These are phyloP conservation scores for Wickerhamia fluorescens DNA, from an alignment of 805 yeast species.

Conservation along the genomic window DNA sequence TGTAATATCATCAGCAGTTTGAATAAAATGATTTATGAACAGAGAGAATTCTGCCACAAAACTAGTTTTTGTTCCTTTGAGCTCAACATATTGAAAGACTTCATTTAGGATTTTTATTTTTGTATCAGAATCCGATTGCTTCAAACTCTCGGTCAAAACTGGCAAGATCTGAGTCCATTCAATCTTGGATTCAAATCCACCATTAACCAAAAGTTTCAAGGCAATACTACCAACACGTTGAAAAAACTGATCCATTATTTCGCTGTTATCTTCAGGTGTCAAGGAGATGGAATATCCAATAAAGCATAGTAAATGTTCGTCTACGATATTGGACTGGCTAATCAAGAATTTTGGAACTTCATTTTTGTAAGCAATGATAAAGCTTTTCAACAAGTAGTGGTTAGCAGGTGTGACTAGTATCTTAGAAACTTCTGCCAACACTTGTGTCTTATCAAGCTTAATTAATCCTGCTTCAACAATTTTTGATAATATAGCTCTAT, in stretches of 20 bases:
- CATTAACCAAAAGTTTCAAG: conserved; percentile 4
- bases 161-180: conserved; percentile 14
- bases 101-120: conserved; percentile 9
- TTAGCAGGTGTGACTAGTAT: conserved; percentile 4
- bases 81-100: conserved; percentile 15
- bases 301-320: conserved; percentile 11
- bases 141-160: conserved; percentile 9
- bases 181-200: not conserved
- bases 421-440: conserved; percentile 3
- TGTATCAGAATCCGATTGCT: conserved; percentile 6
- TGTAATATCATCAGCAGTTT: conserved; percentile 12
- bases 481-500: conserved; percentile 4
- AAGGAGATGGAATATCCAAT: conserved; percentile 13
- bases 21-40: conserved; percentile 21
- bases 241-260: conserved; percentile 6
- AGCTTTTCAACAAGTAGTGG: conserved; percentile 10
- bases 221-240: conserved; percentile 9
- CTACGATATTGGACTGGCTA: conserved; percentile 6
- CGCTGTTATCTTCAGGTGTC: not conserved
- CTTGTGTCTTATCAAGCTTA: too few relatives aligned
- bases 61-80: conserved; percentile 20
- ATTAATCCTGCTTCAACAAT: conserved; percentile 7
- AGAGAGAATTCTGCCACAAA: conserved; percentile 19
- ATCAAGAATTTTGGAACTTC: conserved; percentile 7
- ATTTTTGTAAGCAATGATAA: conserved; percentile 6